Base-by-base conservation (phyloP, 2,329 filamentous ascomycete species). In the Scleromitrula shiraiana region DNA sequence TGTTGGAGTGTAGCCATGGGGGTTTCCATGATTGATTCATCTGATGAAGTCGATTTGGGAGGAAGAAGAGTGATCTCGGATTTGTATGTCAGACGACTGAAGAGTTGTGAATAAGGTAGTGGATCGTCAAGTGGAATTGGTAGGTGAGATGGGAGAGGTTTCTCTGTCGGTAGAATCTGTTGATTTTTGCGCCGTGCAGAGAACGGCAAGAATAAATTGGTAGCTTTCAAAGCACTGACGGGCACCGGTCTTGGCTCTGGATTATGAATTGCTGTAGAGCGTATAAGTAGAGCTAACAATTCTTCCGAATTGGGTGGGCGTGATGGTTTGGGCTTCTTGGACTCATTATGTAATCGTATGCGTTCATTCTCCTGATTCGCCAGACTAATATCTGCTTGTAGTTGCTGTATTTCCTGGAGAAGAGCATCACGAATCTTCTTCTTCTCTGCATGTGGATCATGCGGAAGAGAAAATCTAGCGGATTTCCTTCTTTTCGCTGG, bases 61-160 rank as follows among this genome's bases (percentile, higher is more conserved):
- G 74, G 70, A 2, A 77, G 57, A 0, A 75, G 63, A 0, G 70
- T 65, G 12, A 80, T 68, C 0, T 67, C 72, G 0, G 80, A 82
- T 0, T 72, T 71, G 49, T 85, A 80, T 0, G 70, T 70, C 12
- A 93, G 72, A 0, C 83, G 78, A 0, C 79, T 85, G 57, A 93
- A 88, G 7, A 83, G 72, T 38, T 83, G 77, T 0, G 90, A 71
- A 54, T 83, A 88, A 0, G 83, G 79, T 2, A 85, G 66, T 41
- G 84, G 78, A 51, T 89, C 78, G 0, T 74, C 69, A 2, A 83
- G 72, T 1, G 76, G 72, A 67, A 89, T 71, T 1, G 72, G 71
- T 2, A 80, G 75, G 59, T 90, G 85, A 1, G 83, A 85, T 7
- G 74, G 68, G 0, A 75, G 62, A 2, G 70, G 67, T 19, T 64